These are phyloP conservation scores for Waltergamsia citrina DNA, from an alignment of 2,329 filamentous ascomycete species.

Conservation along the genomic window DNA sequence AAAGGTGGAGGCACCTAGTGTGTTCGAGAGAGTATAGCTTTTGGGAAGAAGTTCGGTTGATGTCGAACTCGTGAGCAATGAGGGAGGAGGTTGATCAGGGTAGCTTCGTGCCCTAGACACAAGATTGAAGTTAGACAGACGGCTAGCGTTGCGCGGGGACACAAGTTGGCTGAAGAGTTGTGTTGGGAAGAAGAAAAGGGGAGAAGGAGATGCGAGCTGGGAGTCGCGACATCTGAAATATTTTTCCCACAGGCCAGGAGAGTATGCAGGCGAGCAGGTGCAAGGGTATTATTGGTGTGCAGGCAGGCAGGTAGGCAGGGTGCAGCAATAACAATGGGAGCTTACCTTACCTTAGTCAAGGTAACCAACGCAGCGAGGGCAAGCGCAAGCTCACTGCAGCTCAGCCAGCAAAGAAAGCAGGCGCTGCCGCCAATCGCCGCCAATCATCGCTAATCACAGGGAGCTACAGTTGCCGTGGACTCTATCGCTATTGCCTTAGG, in stretches of 20 bases:
- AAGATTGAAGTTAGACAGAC: constrained; percentile 31
- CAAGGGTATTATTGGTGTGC: not conserved
- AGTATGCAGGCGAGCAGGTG: constrained; percentile 1
- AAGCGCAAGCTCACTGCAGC: too few relatives aligned
- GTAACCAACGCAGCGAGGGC: too few relatives aligned
- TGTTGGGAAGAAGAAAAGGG: constrained; percentile 24
- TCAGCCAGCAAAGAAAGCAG: too few relatives aligned
- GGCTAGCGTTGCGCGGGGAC: constrained; percentile 37
- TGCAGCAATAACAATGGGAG: too few relatives aligned
- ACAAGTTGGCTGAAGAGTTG: constrained; percentile 32
- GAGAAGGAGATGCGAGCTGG: constrained; percentile 17
- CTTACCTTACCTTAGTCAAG: too few relatives aligned
- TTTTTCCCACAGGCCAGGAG: constrained; percentile 15
- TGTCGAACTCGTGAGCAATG: constrained; percentile 63
- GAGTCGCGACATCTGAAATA: constrained; percentile 28
- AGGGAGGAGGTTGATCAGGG: constrained; percentile 52
- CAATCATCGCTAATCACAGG: too few relatives aligned
- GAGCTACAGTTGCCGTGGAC: too few relatives aligned
- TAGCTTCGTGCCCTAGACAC: constrained; percentile 84
- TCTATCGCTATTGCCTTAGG: too few relatives aligned
- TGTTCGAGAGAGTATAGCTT: constrained; percentile 23
- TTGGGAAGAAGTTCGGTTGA: constrained; percentile 23
- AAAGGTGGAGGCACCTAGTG: constrained; percentile 17
- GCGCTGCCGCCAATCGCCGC: too few relatives aligned
- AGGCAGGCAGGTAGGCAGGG: too few relatives aligned